Conservation (phyloP, 805 yeast genomes). For the Sungouiella blattae region DNA sequence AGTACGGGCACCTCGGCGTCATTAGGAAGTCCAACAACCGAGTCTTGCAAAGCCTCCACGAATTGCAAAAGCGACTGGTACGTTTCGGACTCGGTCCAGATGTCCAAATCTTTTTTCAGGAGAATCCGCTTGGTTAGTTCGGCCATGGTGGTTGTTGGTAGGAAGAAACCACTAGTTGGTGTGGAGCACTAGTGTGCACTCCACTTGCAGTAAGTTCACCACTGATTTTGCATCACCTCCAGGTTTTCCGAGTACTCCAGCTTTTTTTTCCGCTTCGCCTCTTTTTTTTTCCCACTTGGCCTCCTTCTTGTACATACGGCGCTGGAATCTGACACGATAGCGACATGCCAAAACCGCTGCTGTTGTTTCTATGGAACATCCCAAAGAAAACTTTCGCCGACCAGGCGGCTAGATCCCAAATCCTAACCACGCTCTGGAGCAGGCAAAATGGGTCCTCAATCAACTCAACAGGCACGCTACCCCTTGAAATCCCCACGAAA, state of each 20-base stretch:
- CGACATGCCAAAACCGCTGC: neutral
- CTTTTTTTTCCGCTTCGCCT: no score
- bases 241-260: no score
- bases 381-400: neutral
- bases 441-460: slow-evolving; percentile 5
- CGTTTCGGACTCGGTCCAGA: slow-evolving; percentile 54
- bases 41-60: slow-evolving; percentile 52
- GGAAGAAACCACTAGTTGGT: no score
- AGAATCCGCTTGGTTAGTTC: slow-evolving; percentile 40
- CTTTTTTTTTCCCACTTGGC: no score
- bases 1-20: slow-evolving; percentile 41
- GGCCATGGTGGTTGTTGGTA: neutral
- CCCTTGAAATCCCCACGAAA: slow-evolving; percentile 25
- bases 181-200: no score
- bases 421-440: slow-evolving; percentile 1
- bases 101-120: slow-evolving; percentile 55
- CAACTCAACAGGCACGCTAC: slow-evolving; percentile 30
- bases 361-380: neutral
- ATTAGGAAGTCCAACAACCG: slow-evolving; percentile 64
- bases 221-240: no score
- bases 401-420: neutral
- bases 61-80: slow-evolving; percentile 51
- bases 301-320: no score
- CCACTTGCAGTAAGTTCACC: no score
- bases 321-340: neutral